These are phyloP conservation scores for Phlegmacium glaucopus DNA, from an alignment of 768 basidiomycete genomes.

Conservation along the genomic window DNA sequence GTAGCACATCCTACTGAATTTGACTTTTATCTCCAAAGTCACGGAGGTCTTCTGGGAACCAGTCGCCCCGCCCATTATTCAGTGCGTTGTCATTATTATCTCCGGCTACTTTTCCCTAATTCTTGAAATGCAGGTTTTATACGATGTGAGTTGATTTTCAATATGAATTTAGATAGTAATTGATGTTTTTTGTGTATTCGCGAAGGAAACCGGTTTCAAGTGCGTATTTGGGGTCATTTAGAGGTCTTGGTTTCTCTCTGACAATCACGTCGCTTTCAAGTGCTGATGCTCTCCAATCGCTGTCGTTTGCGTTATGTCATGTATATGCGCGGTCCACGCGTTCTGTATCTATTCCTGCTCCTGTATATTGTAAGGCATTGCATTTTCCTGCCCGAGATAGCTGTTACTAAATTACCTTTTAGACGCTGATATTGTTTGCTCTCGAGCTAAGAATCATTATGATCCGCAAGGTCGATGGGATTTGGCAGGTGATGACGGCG, in stretches of 20 bases:
- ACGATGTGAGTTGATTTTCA: conserved; percentile 27
- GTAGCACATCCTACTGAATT: conserved; percentile 73
- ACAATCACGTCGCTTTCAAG: conserved; percentile 26
- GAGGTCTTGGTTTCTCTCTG: conserved; percentile 19
- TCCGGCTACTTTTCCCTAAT: not conserved
- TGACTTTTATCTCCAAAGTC: conserved; percentile 80
- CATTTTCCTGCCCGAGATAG: not conserved
- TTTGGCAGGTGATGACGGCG: conserved; percentile 39
- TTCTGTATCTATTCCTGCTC: conserved; percentile 79
- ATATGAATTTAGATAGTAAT: not conserved
- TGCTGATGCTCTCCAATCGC: conserved; percentile 63
- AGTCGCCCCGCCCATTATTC: conserved; percentile 56
- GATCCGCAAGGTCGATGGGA: conserved; percentile 38
- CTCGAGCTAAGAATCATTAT: conserved; percentile 31
- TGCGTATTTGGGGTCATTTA: conserved; percentile 16
- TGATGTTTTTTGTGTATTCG: not conserved
- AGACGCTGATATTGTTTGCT: conserved; percentile 75
- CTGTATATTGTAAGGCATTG: conserved; percentile 65
- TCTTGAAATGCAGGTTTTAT: conserved; percentile 31
- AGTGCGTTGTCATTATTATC: conserved; percentile 6
- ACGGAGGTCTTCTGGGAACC: conserved; percentile 77
- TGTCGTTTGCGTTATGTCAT: conserved; percentile 62
- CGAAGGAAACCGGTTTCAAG: conserved; percentile 57
- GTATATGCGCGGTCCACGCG: conserved; percentile 72
- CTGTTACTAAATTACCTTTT: not conserved